Conservation (phyloP, 2,329 filamentous ascomycete species). For the Lachnellula occidentalis region DNA sequence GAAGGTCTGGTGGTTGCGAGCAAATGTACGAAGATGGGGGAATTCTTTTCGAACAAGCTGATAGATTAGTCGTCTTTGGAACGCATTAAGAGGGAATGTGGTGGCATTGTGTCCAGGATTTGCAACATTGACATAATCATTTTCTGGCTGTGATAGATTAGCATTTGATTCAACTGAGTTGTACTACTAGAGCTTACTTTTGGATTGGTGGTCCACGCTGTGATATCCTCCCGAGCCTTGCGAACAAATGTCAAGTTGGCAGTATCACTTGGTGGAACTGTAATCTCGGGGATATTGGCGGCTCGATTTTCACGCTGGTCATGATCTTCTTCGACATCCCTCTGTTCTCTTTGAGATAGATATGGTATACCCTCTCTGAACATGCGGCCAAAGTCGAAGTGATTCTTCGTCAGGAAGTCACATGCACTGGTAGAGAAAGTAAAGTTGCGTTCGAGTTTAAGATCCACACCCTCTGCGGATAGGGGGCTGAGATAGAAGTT, state of each 20-base stretch:
- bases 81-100: slow-evolving; percentile 43
- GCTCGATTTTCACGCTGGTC: slow-evolving; percentile 24
- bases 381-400: slow-evolving; percentile 52
- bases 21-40: slow-evolving; percentile 29
- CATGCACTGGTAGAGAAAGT: slow-evolving; percentile 42
- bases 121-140: slow-evolving; percentile 41
- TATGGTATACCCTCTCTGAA: slow-evolving; percentile 56
- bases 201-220: slow-evolving; percentile 20
- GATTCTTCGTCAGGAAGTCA: slow-evolving; percentile 53
- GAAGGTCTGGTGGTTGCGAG: slow-evolving; percentile 22
- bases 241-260: slow-evolving; percentile 22
- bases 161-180: not conserved
- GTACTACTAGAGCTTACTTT: slow-evolving; percentile 12
- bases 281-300: slow-evolving; percentile 23
- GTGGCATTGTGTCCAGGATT: slow-evolving; percentile 18
- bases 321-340: slow-evolving; percentile 36
- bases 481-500: slow-evolving; percentile 59
- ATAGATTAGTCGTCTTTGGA: slow-evolving; percentile 60
- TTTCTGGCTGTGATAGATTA: slow-evolving; percentile 14
- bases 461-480: slow-evolving; percentile 37
- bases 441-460: slow-evolving; percentile 56
- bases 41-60: slow-evolving; percentile 61
- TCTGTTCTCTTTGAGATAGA: slow-evolving; percentile 54
- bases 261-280: slow-evolving; percentile 19
- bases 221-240: slow-evolving; percentile 21